Percentiles rank a stretch among this genome's conserved stretches.
These are phyloP conservation scores for Neobulgaria alba DNA, from an alignment of 2,329 filamentous ascomycete genomes.

Conservation along the genomic window DNA sequence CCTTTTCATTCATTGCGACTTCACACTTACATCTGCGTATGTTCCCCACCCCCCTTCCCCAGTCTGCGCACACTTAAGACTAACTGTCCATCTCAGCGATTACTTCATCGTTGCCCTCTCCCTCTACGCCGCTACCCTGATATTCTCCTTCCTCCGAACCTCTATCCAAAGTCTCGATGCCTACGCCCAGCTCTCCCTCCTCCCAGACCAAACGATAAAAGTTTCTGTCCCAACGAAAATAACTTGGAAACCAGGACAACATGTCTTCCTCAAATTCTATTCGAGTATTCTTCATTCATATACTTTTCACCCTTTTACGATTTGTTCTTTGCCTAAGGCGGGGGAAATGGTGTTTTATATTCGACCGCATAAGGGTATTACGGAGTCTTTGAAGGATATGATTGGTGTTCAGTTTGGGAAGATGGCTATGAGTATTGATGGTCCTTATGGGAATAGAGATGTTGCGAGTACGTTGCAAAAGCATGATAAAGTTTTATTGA, in stretches of 20 bases:
- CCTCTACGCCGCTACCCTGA: background rate
- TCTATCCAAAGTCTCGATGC: conserved; percentile 1
- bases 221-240: conserved; percentile 5
- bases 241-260: conserved; percentile 4
- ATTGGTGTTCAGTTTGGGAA: conserved; percentile 29
- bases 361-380: conserved; percentile 1
- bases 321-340: conserved; percentile 5
- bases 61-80: background rate
- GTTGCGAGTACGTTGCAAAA: conserved; percentile 29
- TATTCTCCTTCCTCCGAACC: conserved; percentile 4
- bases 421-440: conserved; percentile 44
- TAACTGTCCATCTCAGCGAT: background rate
- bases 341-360: conserved; percentile 4
- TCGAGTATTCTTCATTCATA: background rate
- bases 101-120: conserved; percentile 4
- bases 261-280: conserved; percentile 6
- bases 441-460: conserved; percentile 48
- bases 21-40: conserved; percentile 2
- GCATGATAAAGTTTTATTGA: conserved; percentile 37
- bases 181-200: conserved; percentile 1
- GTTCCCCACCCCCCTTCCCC: background rate
- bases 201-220: background rate
- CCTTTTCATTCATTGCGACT: conserved; percentile 5
- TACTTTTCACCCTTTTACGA: conserved; percentile 4
- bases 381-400: conserved; percentile 29